phyloP scores from a whole-genome alignment of 2,329 filamentous ascomycete species.

The Aureobasidium vineae region DNA sequence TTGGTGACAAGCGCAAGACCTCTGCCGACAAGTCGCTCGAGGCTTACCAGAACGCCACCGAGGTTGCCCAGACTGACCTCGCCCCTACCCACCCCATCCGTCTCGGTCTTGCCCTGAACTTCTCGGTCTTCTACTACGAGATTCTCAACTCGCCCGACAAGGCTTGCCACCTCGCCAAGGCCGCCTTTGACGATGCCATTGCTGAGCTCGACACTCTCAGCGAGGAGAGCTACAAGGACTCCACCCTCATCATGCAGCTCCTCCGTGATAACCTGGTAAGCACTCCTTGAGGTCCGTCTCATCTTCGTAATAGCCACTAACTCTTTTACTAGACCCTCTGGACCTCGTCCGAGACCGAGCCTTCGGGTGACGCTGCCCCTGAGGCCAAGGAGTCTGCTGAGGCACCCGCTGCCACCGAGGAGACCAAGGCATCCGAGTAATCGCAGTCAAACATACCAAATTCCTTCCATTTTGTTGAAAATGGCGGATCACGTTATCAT shows the following conservation, averaged over 20 bases:
- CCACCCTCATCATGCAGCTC: constrained; percentile 97
- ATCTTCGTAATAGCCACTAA: constrained; percentile 27
- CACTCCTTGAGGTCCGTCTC: constrained; percentile 14
- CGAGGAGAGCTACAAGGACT: constrained; percentile 99
- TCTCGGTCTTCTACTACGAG: constrained; percentile 99
- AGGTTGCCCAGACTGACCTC: constrained; percentile 85
- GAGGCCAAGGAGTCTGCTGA: constrained; percentile 54
- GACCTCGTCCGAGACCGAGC: constrained; percentile 98
- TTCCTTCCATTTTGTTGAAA: constrained; percentile 20
- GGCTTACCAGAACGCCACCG: constrained; percentile 93
- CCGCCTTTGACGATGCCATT: constrained; percentile 95
- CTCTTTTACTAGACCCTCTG: constrained; percentile 74
- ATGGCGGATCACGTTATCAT: constrained; percentile 26
- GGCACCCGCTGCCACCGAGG: constrained; percentile 56
- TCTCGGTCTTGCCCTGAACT: constrained; percentile 88
- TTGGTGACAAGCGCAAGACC: constrained; percentile 91
- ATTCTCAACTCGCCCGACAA: constrained; percentile 98
- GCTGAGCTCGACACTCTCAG: constrained; percentile 95
- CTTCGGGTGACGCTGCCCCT: constrained; percentile 53
- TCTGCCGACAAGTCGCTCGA: constrained; percentile 92
- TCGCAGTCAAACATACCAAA: constrained; percentile 21
- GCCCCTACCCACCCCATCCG: constrained; percentile 91
- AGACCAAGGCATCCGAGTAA: constrained; percentile 48
- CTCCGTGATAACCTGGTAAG: constrained; percentile 90
- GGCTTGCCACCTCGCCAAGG: constrained; percentile 96